Conservation (phyloP, 176 grass and related monocot species). For the Aegilops speltoides region DNA sequence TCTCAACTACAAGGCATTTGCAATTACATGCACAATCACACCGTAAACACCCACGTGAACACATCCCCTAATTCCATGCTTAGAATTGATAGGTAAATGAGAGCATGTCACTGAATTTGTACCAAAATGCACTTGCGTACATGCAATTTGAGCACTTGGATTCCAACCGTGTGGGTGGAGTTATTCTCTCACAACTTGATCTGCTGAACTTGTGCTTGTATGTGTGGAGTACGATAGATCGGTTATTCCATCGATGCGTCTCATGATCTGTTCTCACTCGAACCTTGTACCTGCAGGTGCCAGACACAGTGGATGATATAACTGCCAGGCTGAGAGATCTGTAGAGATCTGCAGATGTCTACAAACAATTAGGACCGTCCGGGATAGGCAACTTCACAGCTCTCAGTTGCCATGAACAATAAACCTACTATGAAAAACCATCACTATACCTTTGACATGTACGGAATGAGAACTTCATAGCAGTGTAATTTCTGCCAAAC, state of each 20-base stretch:
- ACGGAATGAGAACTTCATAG: neutral
- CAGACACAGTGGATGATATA: constrained; percentile 6
- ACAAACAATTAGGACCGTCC: neutral
- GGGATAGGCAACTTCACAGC: neutral
- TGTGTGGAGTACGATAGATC: neutral
- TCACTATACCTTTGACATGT: neutral
- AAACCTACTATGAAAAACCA: neutral
- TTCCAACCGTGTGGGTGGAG: too few relatives aligned
- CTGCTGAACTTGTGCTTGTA: neutral
- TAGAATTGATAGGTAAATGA: too few relatives aligned
- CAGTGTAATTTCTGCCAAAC: neutral
- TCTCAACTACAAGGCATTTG: too few relatives aligned
- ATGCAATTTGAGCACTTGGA: too few relatives aligned
- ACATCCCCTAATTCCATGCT: too few relatives aligned
- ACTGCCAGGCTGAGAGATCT: constrained; percentile 22
- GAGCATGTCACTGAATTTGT: too few relatives aligned
- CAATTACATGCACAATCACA: too few relatives aligned
- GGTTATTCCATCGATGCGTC: neutral
- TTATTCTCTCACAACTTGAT: too few relatives aligned
- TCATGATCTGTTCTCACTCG: neutral
- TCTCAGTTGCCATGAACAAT: neutral
- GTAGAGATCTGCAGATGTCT: constrained; percentile 1
- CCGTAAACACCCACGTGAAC: too few relatives aligned
- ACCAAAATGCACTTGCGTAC: too few relatives aligned
- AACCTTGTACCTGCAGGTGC: constrained; percentile 17